Evolutionary conservation across 1,139 yeast species (phyloP).

Genomic region (Saccharomycopsis phalli): DNA sequence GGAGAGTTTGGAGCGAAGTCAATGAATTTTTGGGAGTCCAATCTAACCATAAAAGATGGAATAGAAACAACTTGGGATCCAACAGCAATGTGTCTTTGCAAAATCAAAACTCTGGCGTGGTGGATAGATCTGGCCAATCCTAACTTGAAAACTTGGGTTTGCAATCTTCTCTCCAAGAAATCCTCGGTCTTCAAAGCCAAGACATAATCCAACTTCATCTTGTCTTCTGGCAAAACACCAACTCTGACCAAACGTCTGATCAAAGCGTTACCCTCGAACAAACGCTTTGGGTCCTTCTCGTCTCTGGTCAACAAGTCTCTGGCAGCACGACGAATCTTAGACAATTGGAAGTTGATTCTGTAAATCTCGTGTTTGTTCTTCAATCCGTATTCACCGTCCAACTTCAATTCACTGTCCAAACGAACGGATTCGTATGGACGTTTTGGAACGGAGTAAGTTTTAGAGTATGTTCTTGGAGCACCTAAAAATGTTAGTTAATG

Average conservation of each 20-base stretch:
- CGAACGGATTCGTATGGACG: conserved; percentile 99
- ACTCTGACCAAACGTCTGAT: conserved; percentile 96
- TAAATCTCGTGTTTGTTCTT: conserved; percentile 99
- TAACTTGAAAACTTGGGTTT: conserved; percentile 99
- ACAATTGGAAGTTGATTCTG: conserved; percentile 97
- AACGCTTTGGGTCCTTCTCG: conserved; percentile 99
- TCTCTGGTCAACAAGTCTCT: conserved; percentile 99
- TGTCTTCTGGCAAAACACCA: conserved; percentile 99
- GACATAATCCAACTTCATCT: conserved; percentile 99
- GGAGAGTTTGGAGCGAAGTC: conserved; percentile 99
- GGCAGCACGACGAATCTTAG: conserved; percentile 99
- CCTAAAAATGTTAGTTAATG: conserved; percentile 34
- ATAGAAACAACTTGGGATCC: conserved; percentile 99
- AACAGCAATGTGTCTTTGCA: conserved; percentile 99
- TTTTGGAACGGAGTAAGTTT: conserved; percentile 99
- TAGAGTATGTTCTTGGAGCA: conserved; percentile 98
- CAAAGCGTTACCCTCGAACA: conserved; percentile 99
- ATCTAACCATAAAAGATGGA: conserved; percentile 99
- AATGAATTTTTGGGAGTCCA: conserved; percentile 99
- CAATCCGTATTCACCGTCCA: conserved; percentile 99
- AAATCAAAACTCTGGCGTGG: conserved; percentile 98
- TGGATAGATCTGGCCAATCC: conserved; percentile 99
- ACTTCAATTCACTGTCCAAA: conserved; percentile 97
- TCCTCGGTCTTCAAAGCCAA: conserved; percentile 97
- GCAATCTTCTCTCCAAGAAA: conserved; percentile 99